Base-by-base conservation (phyloP, 129 eudicot species). In the Tagetes patula region DNA sequence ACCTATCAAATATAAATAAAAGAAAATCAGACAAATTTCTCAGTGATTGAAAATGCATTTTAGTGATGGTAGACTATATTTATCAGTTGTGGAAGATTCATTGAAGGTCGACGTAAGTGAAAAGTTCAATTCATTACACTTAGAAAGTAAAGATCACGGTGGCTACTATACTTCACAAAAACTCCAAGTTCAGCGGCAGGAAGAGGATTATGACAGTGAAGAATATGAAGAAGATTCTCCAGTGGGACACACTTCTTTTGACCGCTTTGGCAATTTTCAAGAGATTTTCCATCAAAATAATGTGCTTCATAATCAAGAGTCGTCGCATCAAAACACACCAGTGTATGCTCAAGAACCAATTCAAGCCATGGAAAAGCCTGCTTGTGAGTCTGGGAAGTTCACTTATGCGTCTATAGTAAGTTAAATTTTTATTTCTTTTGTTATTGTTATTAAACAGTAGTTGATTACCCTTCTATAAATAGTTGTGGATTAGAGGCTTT, bases 361-460 rank as follows among this genome's bases (percentile, higher is more conserved):
- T 67, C 83, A 80, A 73, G 72, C 75, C 30, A 83, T 67, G 38
- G 90, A 87, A 72, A 92, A 89, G 72, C 87, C 89, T 69, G 49
- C 69, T 76, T 83, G 60, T 54, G 97, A 89, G 74, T 86, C 96
- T 67, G 76, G 58, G 69, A 87, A 88, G 76, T 73, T 85, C 73
- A 79, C 89, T 54, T 92, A 92, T 73, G 98, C 98, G 65, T 89
- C 96, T 59, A 87, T 92, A 30, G 96, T 92, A 89, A 8, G 95
- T 77, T 68, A 79, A 75, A 42, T 55, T 4, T 30, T 30, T 33
- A 40, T 55, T 71, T 70, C 73, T 38, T 50, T n/a, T 12, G 1
- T 31, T 6, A 0, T 56, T 65, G 13, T 2, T 48, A 27, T 30
- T 55, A 3, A n/a, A 52, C 30, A 20, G 2, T 14, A 14, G 50